phyloP scores from a whole-genome alignment of 2,329 filamentous ascomycete genomes.

The Grosmannia serpens region DNA sequence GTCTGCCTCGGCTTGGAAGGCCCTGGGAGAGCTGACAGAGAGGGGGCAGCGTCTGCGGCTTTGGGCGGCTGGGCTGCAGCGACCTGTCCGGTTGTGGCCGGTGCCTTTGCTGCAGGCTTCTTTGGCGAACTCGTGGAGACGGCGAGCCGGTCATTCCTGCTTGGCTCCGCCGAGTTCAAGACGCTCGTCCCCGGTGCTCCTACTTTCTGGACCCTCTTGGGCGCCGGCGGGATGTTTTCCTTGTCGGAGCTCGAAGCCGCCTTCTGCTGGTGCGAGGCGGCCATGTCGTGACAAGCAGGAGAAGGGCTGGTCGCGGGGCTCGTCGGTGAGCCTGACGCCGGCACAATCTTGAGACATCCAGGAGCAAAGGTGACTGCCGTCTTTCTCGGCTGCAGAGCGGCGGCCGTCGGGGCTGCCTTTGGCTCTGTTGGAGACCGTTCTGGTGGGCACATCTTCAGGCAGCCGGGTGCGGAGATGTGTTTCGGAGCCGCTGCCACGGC shows the following conservation, averaged over 20 bases:
- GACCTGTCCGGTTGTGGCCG: background rate
- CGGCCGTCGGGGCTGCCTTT: background rate
- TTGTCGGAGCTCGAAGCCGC: background rate
- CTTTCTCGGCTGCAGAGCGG: background rate
- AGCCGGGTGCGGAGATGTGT: background rate
- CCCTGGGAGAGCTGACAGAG: background rate
- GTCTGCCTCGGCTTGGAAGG: background rate
- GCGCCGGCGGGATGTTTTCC: background rate
- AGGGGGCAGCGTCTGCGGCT: too few species aligned
- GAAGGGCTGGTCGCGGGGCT: background rate
- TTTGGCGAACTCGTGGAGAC: background rate
- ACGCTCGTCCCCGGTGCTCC: background rate
- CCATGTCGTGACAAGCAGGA: background rate
- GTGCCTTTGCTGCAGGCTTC: background rate
- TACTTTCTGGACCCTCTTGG: background rate
- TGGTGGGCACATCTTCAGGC: background rate
- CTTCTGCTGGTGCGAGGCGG: background rate
- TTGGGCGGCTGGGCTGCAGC: background rate
- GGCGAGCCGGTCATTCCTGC: too few species aligned
- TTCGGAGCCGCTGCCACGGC: background rate
- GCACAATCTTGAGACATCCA: background rate
- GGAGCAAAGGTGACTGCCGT: background rate
- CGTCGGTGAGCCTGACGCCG: background rate
- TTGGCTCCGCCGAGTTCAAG: too few species aligned
- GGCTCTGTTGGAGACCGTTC: background rate